A percentile compares a stretch with the other conserved stretches of the same genome.
Conservation (phyloP, 129 eudicot genomes). For the Saposhnikovia divaricata region DNA sequence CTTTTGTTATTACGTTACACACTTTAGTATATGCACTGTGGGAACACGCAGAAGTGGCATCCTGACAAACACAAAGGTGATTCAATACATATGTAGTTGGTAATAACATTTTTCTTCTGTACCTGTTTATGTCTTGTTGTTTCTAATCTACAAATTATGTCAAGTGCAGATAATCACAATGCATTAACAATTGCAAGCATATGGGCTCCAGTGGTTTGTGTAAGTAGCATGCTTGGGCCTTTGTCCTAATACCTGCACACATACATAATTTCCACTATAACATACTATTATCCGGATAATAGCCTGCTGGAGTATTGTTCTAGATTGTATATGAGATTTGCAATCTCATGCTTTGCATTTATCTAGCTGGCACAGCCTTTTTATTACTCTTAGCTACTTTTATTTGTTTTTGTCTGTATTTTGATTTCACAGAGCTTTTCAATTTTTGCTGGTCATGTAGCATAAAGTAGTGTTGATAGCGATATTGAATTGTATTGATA, state of each 20-base stretch:
- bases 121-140: background rate
- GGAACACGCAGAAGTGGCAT: no score
- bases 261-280: no score
- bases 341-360: background rate
- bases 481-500: background rate
- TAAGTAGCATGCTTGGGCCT: slow-evolving; percentile 37
- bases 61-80: no score
- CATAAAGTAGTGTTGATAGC: background rate
- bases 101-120: background rate
- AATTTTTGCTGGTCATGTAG: background rate
- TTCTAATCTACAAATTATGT: background rate
- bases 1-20: no score
- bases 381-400: background rate
- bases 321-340: background rate
- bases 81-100: no score
- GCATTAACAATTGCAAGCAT: slow-evolving; percentile 80
- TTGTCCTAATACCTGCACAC: no score
- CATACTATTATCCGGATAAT: no score
- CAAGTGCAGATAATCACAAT: slow-evolving; percentile 75
- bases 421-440: background rate
- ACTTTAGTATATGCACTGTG: no score
- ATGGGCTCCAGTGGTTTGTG: slow-evolving; percentile 97
- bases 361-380: background rate
- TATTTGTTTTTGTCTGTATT: background rate
- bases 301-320: background rate